Conservation (phyloP, 2,329 filamentous ascomycete species). For the Coniochaeta ligniaria region DNA sequence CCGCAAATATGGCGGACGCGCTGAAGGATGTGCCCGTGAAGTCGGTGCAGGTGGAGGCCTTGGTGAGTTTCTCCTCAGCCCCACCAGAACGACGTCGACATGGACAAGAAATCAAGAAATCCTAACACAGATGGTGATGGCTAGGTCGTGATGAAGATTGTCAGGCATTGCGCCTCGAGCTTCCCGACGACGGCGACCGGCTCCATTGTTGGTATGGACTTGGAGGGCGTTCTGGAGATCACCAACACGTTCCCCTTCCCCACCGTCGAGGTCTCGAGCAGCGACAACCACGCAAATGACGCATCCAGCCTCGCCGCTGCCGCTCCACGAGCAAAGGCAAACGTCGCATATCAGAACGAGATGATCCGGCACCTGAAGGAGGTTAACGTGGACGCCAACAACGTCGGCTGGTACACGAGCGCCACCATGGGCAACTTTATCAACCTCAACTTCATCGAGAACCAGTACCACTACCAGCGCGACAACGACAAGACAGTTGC, state of each 20-base stretch:
- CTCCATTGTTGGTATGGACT: conserved; percentile 89
- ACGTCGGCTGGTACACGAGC: conserved; percentile 97
- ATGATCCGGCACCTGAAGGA: conserved; percentile 97
- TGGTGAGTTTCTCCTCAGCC: conserved; percentile 55
- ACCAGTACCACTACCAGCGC: conserved; percentile 95
- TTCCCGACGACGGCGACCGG: conserved; percentile 90
- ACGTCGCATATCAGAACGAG: conserved; percentile 81
- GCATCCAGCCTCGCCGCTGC: conserved; percentile 72
- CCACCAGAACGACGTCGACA: conserved; percentile 28
- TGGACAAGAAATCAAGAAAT: neutral
- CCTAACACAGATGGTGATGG: conserved; percentile 14
- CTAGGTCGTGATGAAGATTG: conserved; percentile 94
- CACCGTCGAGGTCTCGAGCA: conserved; percentile 61
- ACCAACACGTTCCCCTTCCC: conserved; percentile 96
- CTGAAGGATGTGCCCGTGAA: conserved; percentile 66
- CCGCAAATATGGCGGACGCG: conserved; percentile 48
- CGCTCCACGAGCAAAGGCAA: conserved; percentile 87
- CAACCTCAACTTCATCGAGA: conserved; percentile 92
- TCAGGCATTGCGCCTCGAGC: conserved; percentile 82
- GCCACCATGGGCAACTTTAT: conserved; percentile 98
- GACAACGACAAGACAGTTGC: conserved; percentile 85
- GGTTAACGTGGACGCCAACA: conserved; percentile 97
- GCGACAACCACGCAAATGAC: conserved; percentile 69
- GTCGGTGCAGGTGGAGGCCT: conserved; percentile 87
- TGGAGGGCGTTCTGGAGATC: conserved; percentile 71